Conservation (phyloP, 176 grass and related monocot species). For the Raddia distichophylla region DNA sequence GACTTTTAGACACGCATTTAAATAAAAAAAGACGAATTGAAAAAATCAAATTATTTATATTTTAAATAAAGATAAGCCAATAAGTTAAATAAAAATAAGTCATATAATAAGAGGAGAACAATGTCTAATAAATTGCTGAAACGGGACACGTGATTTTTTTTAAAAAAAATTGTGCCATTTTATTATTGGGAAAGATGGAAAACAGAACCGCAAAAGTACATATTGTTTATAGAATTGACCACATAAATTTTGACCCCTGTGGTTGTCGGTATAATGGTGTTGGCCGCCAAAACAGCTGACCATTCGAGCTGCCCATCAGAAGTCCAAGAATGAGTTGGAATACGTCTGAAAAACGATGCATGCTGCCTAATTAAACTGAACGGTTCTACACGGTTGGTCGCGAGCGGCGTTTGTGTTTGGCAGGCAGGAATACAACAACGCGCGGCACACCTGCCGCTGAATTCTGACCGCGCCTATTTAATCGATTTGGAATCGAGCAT, state of each 20-base stretch:
- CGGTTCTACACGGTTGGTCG: not conserved
- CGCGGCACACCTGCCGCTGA: not conserved
- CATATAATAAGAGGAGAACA: too few relatives aligned
- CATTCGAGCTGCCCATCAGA: not conserved
- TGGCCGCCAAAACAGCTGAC: not conserved
- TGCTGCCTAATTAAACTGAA: not conserved
- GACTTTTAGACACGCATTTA: too few relatives aligned
- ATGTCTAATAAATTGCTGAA: too few relatives aligned
- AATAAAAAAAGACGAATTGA: too few relatives aligned
- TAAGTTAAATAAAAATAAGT: too few relatives aligned
- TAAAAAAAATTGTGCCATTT: not conserved
- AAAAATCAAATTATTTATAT: too few relatives aligned
- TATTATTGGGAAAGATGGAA: not conserved
- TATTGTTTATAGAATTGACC: not conserved
- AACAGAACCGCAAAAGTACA: not conserved
- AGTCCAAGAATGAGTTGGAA: not conserved
- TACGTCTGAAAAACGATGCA: not conserved
- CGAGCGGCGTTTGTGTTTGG: not conserved
- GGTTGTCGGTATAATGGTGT: not conserved
- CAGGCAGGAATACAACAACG: constrained; percentile 2
- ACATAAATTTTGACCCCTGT: not conserved
- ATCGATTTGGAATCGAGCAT: not conserved
- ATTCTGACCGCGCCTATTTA: not conserved
- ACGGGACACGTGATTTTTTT: too few relatives aligned
- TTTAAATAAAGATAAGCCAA: too few relatives aligned